Conservation (phyloP, 345 rosid species). For the Microcos paniculata region DNA sequence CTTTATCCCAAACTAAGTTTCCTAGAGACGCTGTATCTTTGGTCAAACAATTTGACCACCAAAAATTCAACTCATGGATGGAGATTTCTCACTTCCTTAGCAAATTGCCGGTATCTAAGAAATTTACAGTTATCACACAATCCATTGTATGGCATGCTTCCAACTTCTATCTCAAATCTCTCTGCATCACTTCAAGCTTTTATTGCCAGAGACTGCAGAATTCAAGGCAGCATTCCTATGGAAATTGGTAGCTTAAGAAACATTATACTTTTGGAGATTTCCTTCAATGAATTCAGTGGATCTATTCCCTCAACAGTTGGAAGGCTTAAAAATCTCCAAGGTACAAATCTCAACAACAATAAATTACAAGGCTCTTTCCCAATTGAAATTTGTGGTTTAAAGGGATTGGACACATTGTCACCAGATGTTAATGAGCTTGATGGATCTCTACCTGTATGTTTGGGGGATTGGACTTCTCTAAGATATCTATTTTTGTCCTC, state of each 20-base stretch:
- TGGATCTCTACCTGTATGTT: not conserved
- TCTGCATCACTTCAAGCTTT: slow-evolving; percentile 14
- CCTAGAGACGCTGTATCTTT: rapidly evolving
- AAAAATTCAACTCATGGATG: not conserved
- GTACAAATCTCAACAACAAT: not conserved
- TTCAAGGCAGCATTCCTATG: slow-evolving; percentile 9
- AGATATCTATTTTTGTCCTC: not conserved
- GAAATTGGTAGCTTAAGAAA: slow-evolving; percentile 14
- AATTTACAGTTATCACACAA: rapidly evolving
- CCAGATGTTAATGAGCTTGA: not conserved
- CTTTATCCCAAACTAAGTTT: not conserved
- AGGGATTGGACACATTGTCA: not conserved
- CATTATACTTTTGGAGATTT: not conserved
- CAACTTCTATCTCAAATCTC: slow-evolving; percentile 14
- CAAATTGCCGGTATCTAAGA: not conserved
- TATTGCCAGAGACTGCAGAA: not conserved
- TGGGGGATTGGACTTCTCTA: not conserved
- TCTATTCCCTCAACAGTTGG: slow-evolving; percentile 13
- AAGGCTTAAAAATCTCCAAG: slow-evolving; percentile 10
- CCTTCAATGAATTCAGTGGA: not conserved
- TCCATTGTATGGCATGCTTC: slow-evolving; percentile 1
- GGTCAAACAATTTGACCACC: not conserved
- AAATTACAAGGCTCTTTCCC: not conserved
- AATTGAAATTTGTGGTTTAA: not conserved
- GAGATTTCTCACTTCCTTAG: not conserved